Evolutionary conservation across 2,329 filamentous ascomycete genomes (phyloP), one percentile per base, ranked within the genome.

Genomic region (Polychaeton citri): DNA sequence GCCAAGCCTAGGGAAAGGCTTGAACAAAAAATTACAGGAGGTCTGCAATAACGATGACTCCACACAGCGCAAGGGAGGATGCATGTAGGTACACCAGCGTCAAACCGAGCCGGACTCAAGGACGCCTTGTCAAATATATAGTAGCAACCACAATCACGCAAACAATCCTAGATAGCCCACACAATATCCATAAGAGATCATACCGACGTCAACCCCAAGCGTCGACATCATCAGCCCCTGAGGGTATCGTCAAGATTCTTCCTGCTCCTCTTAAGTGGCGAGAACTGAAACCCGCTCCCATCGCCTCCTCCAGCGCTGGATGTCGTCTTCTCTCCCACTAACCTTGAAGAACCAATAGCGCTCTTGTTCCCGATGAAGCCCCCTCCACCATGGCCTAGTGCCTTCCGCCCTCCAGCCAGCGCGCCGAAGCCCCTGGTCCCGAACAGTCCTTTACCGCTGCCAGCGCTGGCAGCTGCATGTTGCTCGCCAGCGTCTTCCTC

Each of bases 261-360:
- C 38, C 51, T 43, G 32, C 40, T 40, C 42, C 47, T 44, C 45
- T 60, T 60, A 39, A 59, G 39, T 17, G 57, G 57, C 35, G 51
- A 55, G 43, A 60, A 60, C 37, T 49, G 44, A 32, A 58, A 59
- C 9, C 55, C 57, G 42, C 53, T 55, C 17, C 53, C 55, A 41
- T 58, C 56, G 3, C 43, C 43, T 26, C 51, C 51, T 28, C 50
- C 47, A 34, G 51, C 32, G 32, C 53, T 33, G 32, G 47, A 36
- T 24, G 48, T 53, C 16, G 44, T 47, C 2, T 47, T 51, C 24
- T 45, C 43, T 39, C 44, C 49, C 17, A 15, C 32, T 15, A 40
- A 47, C 17, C 41, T 46, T 5, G 44, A 16, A 32, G 13, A 16
- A 10, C 46, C 8, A 49, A 30, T 18, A 47, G 38, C 17, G 4